phyloP scores from a whole-genome alignment of 345 rosid genomes.

The Hevea brasiliensis region DNA sequence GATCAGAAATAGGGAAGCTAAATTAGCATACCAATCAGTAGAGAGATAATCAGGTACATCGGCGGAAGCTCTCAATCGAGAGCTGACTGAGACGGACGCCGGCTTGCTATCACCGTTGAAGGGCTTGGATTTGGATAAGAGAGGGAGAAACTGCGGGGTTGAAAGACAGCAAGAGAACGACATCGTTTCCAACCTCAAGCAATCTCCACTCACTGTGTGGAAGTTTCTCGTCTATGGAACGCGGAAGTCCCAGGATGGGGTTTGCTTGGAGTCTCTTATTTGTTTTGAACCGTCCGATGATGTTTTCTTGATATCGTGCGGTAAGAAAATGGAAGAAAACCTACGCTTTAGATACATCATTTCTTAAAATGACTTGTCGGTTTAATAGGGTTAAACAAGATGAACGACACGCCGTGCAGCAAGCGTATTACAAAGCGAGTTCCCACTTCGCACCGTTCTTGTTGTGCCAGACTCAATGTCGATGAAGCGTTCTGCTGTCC shows the following conservation, averaged over 20 bases:
- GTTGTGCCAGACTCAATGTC: neutral
- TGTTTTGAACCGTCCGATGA: neutral
- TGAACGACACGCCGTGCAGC: too few relatives aligned
- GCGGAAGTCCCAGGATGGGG: neutral
- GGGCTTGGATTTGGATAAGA: conserved; percentile 39
- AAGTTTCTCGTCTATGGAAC: neutral
- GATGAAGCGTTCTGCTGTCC: conserved; percentile 42
- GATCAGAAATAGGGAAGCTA: neutral
- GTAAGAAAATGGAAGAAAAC: neutral
- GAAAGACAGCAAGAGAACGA: conserved; percentile 46
- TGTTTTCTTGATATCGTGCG: neutral
- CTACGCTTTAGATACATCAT: neutral
- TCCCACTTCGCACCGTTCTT: neutral
- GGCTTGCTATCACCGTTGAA: conserved; percentile 27
- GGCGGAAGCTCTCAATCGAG: conserved; percentile 58
- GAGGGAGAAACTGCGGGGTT: conserved; percentile 30
- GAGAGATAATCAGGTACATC: conserved; percentile 91
- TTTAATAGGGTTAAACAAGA: too few relatives aligned
- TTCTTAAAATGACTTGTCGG: too few relatives aligned
- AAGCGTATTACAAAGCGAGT: too few relatives aligned
- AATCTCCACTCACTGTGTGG: neutral
- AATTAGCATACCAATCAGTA: conserved; percentile 59
- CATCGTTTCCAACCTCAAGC: conserved; percentile 40
- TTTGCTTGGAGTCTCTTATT: neutral
- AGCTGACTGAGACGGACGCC: conserved; percentile 25